Evolutionary conservation across 2,329 filamentous ascomycete species (phyloP), one percentile per base, ranked within the genome.

Genomic region (Fusarium gaditjirri): DNA sequence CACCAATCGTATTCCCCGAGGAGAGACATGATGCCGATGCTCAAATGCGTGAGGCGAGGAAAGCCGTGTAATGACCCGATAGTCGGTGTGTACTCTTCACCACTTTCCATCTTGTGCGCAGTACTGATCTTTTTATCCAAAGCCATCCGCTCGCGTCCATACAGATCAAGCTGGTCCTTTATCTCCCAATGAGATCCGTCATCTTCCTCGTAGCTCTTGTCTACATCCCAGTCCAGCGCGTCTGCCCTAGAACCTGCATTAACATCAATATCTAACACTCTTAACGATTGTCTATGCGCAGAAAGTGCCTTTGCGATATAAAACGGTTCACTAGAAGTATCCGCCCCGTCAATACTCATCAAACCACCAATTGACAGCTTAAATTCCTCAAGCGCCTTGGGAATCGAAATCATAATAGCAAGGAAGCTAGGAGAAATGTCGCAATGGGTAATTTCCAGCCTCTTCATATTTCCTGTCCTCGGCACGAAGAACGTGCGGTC

Each of bases 381-480:
- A 1, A 60, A 36, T 33, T 60, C 57, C 16, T 55, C 38, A 11
- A 60, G 57, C 8, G 19, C 29, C 12, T 36, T 43, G 2, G 57
- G 49, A 1, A 43, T 43, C 4, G 49, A 54, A 1, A 60, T 55
- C 3, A 60, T 31, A 1, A 35, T 5, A 9, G 0, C 1, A 0
- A 49, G 46, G 11, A 16, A 19, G 11, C 23, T 13, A 13, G 13
- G 11, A 17, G 23, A 43, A 10, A 60, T 23, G 14, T 60, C 38
- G 1, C 38, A 60, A 3, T 36, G 57, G 1, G 57, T 43, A 0
- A 60, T 44, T 4, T 60, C 47, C 11, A 60, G 3, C 7, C n/a
- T 60, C 16, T 43, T 55, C 47, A 60, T 55, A 5, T 55, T 60
- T 13, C 57, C 57, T 16, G 47, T 42, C 8, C 31, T 14, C 11